Evolutionary conservation across 2,329 filamentous ascomycete genomes (phyloP).

Genomic region (Didymella lethalis): DNA sequence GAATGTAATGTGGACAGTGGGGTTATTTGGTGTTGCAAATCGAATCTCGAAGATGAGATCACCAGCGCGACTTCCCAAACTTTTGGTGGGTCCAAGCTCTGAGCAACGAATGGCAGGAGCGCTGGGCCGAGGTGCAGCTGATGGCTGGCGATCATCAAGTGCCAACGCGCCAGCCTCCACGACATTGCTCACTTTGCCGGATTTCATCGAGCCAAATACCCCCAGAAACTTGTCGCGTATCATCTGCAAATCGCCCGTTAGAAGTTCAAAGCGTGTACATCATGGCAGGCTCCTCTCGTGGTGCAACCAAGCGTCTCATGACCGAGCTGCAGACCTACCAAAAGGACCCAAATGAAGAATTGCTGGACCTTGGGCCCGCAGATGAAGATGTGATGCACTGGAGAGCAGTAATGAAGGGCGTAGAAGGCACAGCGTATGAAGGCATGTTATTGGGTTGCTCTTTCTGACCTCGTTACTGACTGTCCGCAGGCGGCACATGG

Average conservation of each 20-base stretch:
- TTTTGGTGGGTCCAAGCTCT: conserved; percentile 36
- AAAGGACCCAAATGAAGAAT: conserved; percentile 63
- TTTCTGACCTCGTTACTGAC: conserved; percentile 1
- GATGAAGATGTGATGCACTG: conserved; percentile 67
- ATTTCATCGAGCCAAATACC: background rate
- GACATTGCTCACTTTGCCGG: background rate
- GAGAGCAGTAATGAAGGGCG: conserved; percentile 68
- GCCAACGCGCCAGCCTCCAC: conserved; percentile 16
- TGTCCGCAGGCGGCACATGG: conserved; percentile 74
- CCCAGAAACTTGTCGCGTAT: background rate
- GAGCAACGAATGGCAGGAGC: conserved; percentile 31
- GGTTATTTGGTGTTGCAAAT: background rate
- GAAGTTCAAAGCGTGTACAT: conserved; percentile 1
- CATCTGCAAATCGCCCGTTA: background rate
- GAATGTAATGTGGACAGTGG: background rate
- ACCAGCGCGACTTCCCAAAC: conserved; percentile 27
- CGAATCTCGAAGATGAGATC: conserved; percentile 22
- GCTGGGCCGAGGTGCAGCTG: conserved; percentile 31
- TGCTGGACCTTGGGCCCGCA: conserved; percentile 64
- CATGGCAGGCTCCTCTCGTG: conserved; percentile 47
- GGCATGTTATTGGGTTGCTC: conserved; percentile 50
- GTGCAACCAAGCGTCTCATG: conserved; percentile 64
- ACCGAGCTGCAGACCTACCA: conserved; percentile 68
- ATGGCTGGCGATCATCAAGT: conserved; percentile 17
- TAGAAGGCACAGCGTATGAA: conserved; percentile 67